Percentiles rank a stretch among this genome's conserved stretches.
Evolutionary conservation across 2,329 filamentous ascomycete genomes (phyloP).

Genomic region (Penicillium sp.): DNA sequence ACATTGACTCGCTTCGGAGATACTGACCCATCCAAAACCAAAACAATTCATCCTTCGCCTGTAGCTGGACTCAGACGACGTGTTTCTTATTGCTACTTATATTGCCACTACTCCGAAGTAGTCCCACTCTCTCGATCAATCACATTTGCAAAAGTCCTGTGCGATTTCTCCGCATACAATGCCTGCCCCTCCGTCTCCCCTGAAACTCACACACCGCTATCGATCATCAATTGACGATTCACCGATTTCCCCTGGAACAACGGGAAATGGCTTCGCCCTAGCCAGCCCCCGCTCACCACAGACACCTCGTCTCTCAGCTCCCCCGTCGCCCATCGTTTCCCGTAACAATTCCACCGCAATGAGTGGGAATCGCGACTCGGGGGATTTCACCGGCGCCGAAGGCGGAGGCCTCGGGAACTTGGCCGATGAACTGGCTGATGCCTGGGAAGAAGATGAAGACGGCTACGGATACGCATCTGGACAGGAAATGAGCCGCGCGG

Average conservation of each 20-base stretch:
- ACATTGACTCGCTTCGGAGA: conserved; percentile 2
- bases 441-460: conserved; percentile 57
- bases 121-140: neutral
- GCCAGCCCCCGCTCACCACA: conserved; percentile 37
- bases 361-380: conserved; percentile 41
- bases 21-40: neutral
- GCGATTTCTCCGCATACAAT: conserved; percentile 16
- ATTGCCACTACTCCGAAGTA: neutral
- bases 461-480: conserved; percentile 47
- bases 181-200: conserved; percentile 37
- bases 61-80: conserved; percentile 6
- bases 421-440: conserved; percentile 64
- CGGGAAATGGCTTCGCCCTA: conserved; percentile 32
- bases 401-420: conserved; percentile 59
- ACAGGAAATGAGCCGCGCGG: conserved; percentile 34
- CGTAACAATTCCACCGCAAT: conserved; percentile 40
- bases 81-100: neutral
- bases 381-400: conserved; percentile 38
- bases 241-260: conserved; percentile 35
- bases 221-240: conserved; percentile 42
- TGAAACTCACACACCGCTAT: conserved; percentile 42
- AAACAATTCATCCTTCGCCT: neutral
- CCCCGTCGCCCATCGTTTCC: conserved; percentile 42
- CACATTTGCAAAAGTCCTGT: neutral
- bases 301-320: conserved; percentile 38